Base-by-base conservation (phyloP, 768 basidiomycete species). In the Hysterangium stoloniferum region DNA sequence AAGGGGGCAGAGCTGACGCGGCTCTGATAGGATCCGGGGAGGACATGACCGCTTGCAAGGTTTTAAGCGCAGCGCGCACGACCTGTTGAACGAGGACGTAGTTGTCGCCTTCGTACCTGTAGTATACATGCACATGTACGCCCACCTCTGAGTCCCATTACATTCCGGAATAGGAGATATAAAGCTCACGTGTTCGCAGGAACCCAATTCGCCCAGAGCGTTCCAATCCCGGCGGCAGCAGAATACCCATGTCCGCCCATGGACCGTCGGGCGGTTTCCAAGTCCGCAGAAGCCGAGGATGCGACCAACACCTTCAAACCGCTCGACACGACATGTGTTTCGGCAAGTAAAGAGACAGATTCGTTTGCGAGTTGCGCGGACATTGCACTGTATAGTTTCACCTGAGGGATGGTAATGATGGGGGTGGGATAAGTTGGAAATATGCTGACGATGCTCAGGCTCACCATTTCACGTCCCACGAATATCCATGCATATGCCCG, bases 191-290 rank as follows among this genome's bases (percentile, higher is more conserved):
- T 51, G 34, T 45, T 45, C n/a, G 54, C 22, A 13, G 53, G 53
- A 19, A 44, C 46, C 24, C 34, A 47, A 15, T 37, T 12, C 19
- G 56, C 56, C 48, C 54, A 48, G 24, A 57, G n/a, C 20, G 71
- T 64, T 4, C 84, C 84, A 1, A 88, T 69, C 3, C 84, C 85
- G 0, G 81, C 70, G 55, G 80, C 84, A 0, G 71, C 75, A 56
- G 83, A 84, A 63, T 76, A 86, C 0, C 86, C 86, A 62, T 89
- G 86, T 3, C 86, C 86, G 45, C 86, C 86, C 74, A 87, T 76
- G 0, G 82, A 74, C 13, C 83, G 74, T 6, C 84, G 75, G 3
- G 82, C 80, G 5, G 69, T 73, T 62, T 86, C 85, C 11, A 85
- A 58, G 55, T 82, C 82, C 29, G 71, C 71, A 2, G 79, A 71